Conservation (phyloP, 106 monocot species). For the Gastrodia elata region DNA sequence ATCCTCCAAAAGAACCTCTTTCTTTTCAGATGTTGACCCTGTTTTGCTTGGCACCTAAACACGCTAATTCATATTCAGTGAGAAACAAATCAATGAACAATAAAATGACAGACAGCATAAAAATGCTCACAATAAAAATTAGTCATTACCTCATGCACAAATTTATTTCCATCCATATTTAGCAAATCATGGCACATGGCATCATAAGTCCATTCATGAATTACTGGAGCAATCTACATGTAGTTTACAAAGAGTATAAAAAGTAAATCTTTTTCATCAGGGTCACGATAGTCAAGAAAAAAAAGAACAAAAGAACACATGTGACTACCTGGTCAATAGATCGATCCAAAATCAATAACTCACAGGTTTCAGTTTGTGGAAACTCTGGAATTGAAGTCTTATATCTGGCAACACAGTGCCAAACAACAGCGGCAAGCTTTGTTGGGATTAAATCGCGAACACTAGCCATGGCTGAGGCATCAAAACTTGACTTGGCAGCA, state of each 20-base stretch:
- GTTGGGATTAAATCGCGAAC: slow-evolving; percentile 85
- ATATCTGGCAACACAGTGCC: slow-evolving; percentile 67
- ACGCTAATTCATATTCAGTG: slow-evolving; percentile 6
- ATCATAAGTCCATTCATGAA: slow-evolving; percentile 99
- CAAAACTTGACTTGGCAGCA: slow-evolving; percentile 75
- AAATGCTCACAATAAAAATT: slow-evolving; percentile 3
- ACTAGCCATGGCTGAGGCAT: slow-evolving; percentile 74
- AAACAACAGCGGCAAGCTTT: slow-evolving; percentile 90
- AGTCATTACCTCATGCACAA: slow-evolving; percentile 64
- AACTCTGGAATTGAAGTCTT: slow-evolving; percentile 67
- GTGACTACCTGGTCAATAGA: slow-evolving; percentile 93
- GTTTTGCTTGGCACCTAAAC: slow-evolving; percentile 63
- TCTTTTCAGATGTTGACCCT: slow-evolving; percentile 72
- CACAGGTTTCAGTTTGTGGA: slow-evolving; percentile 87
- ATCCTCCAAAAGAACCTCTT: slow-evolving; percentile 95
- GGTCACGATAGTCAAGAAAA: background rate
- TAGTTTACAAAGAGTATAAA: background rate
- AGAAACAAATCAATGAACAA: slow-evolving; percentile 3
- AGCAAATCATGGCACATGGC: slow-evolving; percentile 99
- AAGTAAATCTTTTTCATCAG: background rate
- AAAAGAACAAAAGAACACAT: slow-evolving; percentile 2
- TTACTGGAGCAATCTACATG: slow-evolving; percentile 82
- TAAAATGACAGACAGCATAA: background rate
- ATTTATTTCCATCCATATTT: slow-evolving; percentile 95
- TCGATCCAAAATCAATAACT: slow-evolving; percentile 86